Percentiles rank a stretch among this genome's conserved stretches.
Evolutionary conservation across 73 alveolate species (phyloP).

Genomic region (Stentor coeruleus): DNA sequence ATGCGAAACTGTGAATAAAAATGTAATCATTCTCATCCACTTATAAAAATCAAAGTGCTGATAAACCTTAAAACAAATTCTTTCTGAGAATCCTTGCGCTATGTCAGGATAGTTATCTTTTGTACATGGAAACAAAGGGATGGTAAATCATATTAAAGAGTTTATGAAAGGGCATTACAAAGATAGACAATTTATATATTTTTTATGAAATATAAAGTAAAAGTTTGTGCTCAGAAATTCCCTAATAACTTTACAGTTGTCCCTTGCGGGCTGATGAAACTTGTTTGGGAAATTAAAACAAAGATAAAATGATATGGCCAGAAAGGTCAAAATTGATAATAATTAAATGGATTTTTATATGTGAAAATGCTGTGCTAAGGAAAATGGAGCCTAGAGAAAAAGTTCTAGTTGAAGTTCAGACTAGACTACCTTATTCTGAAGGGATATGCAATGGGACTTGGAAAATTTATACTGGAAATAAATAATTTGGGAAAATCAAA

Average conservation of each 20-base stretch:
- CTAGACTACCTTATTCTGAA: neutral
- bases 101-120: no score
- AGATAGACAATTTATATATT: no score
- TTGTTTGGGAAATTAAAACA: slow-evolving; percentile 20
- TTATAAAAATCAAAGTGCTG: slow-evolving; percentile 8
- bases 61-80: neutral
- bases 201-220: neutral
- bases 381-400: neutral
- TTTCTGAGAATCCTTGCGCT: neutral
- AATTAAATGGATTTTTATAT: neutral
- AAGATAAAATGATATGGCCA: slow-evolving; percentile 25
- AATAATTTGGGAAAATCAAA: neutral
- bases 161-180: no score
- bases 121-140: no score
- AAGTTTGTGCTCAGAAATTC: neutral
- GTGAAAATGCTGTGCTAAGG: neutral
- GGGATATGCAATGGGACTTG: neutral
- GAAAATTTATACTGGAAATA: neutral
- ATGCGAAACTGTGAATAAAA: slow-evolving; percentile 83
- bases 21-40: slow-evolving; percentile 44
- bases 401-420: neutral
- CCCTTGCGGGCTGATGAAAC: neutral
- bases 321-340: neutral
- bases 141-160: no score
- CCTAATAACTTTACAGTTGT: neutral